phyloP scores from a whole-genome alignment of 257 asterid genomes.

The Plantago ovata region DNA sequence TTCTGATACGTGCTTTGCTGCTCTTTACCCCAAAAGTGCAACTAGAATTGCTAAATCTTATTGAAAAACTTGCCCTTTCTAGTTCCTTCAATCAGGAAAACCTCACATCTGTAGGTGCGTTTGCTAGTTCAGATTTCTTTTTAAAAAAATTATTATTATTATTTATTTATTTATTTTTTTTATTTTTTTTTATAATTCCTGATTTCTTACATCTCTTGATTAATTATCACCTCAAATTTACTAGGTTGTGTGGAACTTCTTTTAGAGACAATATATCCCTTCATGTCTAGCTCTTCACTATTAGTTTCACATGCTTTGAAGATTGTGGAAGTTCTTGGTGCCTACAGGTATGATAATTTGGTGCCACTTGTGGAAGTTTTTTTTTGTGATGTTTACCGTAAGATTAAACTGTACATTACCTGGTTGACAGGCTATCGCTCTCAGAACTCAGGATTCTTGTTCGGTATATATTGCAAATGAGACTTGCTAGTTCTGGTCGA shows the following conservation, averaged over 20 bases:
- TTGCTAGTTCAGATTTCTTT: constrained; percentile 12
- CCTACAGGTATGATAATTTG: constrained; percentile 58
- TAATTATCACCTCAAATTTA: constrained; percentile 22
- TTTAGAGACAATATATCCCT: constrained; percentile 86
- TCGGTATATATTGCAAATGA: constrained; percentile 81
- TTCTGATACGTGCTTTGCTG: constrained; percentile 75
- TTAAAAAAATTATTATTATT: background rate
- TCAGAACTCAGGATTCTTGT: constrained; percentile 84
- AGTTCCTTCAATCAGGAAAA: constrained; percentile 90
- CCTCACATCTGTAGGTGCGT: constrained; percentile 93
- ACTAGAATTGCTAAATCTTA: constrained; percentile 75
- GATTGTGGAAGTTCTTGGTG: constrained; percentile 94
- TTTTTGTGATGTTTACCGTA: constrained; percentile 14
- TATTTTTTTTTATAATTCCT: too few relatives aligned
- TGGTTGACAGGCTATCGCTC: constrained; percentile 69
- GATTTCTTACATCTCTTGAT: constrained; percentile 14
- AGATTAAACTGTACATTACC: constrained; percentile 22
- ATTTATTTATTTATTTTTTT: too few relatives aligned
- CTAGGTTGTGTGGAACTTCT: constrained; percentile 97
- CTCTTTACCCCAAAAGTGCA: constrained; percentile 91
- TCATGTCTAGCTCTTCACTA: constrained; percentile 73
- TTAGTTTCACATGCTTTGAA: constrained; percentile 76
- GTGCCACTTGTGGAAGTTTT: constrained; percentile 9
- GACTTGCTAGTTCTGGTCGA: constrained; percentile 62
- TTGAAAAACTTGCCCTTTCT: constrained; percentile 83